Base-by-base conservation (phyloP, 345 rosid species). In the Eucalyptus guilfoylei region DNA sequence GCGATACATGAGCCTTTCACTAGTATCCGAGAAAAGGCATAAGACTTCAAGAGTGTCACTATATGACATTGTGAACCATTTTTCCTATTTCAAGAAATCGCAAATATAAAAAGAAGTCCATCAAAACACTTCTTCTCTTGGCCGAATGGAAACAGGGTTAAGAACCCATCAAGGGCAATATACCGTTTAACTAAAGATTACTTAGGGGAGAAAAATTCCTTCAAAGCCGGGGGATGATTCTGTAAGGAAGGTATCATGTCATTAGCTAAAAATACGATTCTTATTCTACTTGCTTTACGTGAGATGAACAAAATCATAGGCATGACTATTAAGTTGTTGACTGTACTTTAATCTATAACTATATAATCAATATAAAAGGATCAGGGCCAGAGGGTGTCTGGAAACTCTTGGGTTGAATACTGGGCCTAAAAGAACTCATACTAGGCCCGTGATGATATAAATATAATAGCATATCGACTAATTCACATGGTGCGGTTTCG, bases 401-500 rank as follows among this genome's bases (percentile, higher is more conserved):
- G 76, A n/a, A 64, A 69, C 42, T 17, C 23, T 67, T 32, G 42
- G 80, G 40, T 67, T 67, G 42, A 9, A 15, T 32, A 32, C 23
- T 67, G 42, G 80, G 40, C 80, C 80, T 8, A 67, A 67, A 32
- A 32, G 80, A 32, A 32, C 42, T 67, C 9, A 5, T 16, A n/a
- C 40, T n/a, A n/a, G 69, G 76, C 76, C 76, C 21, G 1, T 14
- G 37, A 8, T 8, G 6, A 67, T 32, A 32, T 32, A 16, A 2
- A 32, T 32, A 67, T 67, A 32, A 32, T 64, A 30, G 9, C 15
- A 14, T 64, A n/a, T 64, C 0, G 11, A n/a, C 1, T 64, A 7
- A n/a, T 14, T 64, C 14, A n/a, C 17, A n/a, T 0, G 19, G 37
- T 0, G 1, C 10, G 17, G 0, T 64, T 64, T 64, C 19, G 5